A percentile compares a stretch with the other conserved stretches of the same genome.
phyloP scores from a whole-genome alignment of 352 stramenopile genomes.

The Globisporangium orthogonon region DNA sequence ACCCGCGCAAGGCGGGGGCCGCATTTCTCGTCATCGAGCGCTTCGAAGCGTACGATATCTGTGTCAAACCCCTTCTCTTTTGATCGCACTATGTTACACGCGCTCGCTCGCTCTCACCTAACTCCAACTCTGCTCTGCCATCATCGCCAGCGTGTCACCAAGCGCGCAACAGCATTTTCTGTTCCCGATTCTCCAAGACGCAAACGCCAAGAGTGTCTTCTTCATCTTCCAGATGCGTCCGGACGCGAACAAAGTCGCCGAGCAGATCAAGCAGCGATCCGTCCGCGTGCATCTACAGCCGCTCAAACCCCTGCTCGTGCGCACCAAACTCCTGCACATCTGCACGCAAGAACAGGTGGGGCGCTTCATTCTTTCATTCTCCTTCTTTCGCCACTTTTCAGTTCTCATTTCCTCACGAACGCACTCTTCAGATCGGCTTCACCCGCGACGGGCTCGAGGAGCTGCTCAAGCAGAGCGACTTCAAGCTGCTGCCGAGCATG shows the following conservation, averaged over 20 bases:
- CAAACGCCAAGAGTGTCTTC: conserved; percentile 53
- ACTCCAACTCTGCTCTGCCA: not conserved
- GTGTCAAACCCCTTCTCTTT: not conserved
- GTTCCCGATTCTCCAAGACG: conserved; percentile 31
- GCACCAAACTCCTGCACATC: conserved; percentile 45
- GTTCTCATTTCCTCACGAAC: not conserved
- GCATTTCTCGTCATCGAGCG: conserved; percentile 49
- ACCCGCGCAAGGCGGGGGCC: conserved; percentile 16
- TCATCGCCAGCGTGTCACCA: conserved; percentile 27
- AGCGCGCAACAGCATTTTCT: conserved; percentile 63
- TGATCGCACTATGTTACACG: not conserved
- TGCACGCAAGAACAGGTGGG: conserved; percentile 39
- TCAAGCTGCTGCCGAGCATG: conserved; percentile 35
- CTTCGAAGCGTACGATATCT: conserved; percentile 42
- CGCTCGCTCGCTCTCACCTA: not conserved
- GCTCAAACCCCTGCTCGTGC: conserved; percentile 35
- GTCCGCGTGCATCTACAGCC: conserved; percentile 31
- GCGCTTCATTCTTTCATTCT: not conserved
- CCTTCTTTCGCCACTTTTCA: not conserved
- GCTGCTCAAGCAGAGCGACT: conserved; percentile 21
- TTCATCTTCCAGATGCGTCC: conserved; percentile 44
- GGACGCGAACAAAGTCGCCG: conserved; percentile 46
- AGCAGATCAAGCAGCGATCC: conserved; percentile 46
- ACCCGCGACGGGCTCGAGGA: conserved; percentile 48
- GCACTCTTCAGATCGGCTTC: conserved; percentile 44